phyloP scores from a whole-genome alignment of 257 asterid species.

The Orobanche coerulescens region DNA sequence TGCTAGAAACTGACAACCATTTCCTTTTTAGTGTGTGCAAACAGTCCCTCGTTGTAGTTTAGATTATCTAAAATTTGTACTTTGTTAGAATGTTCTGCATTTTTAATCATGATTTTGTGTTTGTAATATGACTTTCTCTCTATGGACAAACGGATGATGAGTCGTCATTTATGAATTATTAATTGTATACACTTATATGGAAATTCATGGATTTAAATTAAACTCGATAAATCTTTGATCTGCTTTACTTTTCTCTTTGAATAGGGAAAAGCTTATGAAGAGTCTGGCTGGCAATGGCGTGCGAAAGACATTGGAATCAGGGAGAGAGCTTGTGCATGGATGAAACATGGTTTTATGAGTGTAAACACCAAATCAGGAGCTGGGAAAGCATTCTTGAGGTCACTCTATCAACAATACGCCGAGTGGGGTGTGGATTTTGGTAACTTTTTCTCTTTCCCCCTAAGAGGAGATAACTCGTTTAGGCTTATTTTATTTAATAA shows the following conservation, averaged over 20 bases:
- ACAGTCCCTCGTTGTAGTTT: neutral
- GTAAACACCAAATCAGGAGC: constrained; percentile 72
- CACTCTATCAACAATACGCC: constrained; percentile 85
- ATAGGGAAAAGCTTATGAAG: constrained; percentile 77
- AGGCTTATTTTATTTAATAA: neutral
- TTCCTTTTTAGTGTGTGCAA: too few relatives aligned
- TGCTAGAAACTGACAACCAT: too few relatives aligned
- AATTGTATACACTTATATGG: neutral
- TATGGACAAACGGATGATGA: neutral
- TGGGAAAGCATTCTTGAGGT: constrained; percentile 81
- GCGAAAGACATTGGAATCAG: constrained; percentile 75
- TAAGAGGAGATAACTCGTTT: neutral
- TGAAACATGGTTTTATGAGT: constrained; percentile 89
- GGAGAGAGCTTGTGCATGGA: constrained; percentile 84
- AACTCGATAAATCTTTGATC: too few relatives aligned
- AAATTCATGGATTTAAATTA: neutral
- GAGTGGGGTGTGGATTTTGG: constrained; percentile 97
- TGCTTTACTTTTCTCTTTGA: too few relatives aligned
- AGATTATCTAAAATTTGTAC: neutral
- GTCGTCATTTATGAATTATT: neutral
- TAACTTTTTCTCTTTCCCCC: constrained; percentile 19
- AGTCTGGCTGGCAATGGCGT: constrained; percentile 54
- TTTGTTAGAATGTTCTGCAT: neutral
- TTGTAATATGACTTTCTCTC: neutral
- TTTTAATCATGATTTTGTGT: neutral